These are phyloP conservation scores for Prunus campanulata DNA, from an alignment of 306 rosid genomes.

Conservation along the genomic window DNA sequence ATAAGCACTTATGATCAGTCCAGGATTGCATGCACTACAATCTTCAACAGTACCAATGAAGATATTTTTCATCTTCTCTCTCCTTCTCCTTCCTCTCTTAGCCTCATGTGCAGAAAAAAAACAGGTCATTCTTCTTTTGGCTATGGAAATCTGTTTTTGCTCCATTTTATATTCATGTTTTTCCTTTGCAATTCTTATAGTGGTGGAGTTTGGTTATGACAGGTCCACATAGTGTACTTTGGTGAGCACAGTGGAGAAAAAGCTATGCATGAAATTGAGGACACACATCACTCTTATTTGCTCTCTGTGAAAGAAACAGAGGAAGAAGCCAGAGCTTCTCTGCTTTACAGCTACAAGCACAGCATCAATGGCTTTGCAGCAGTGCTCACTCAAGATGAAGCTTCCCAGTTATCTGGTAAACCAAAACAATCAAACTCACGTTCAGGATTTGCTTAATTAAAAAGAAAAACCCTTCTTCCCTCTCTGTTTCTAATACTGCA, in stretches of 20 bases:
- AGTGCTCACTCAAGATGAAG: conserved; percentile 63
- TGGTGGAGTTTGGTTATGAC: not conserved
- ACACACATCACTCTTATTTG: conserved; percentile 59
- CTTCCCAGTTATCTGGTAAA: conserved; percentile 59
- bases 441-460: too few relatives aligned
- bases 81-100: conserved; percentile 29
- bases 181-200: not conserved
- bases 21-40: not conserved
- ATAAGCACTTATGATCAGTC: not conserved
- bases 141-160: not conserved
- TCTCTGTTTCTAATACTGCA: conserved; percentile 10
- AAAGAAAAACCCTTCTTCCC: not conserved
- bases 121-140: conserved; percentile 11
- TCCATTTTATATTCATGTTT: not conserved
- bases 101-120: conserved; percentile 23
- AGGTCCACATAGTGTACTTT: conserved; percentile 69
- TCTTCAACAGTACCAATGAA: conserved; percentile 13
- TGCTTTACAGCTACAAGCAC: conserved; percentile 82
- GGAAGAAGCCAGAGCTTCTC: conserved; percentile 59
- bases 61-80: not conserved
- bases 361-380: conserved; percentile 93
- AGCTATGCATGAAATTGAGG: conserved; percentile 48
- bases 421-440: not conserved
- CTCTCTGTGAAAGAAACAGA: conserved; percentile 53
- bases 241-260: conserved; percentile 47